Conservation (phyloP, 2,329 filamentous ascomycete genomes). For the Microsporum audouinii region DNA sequence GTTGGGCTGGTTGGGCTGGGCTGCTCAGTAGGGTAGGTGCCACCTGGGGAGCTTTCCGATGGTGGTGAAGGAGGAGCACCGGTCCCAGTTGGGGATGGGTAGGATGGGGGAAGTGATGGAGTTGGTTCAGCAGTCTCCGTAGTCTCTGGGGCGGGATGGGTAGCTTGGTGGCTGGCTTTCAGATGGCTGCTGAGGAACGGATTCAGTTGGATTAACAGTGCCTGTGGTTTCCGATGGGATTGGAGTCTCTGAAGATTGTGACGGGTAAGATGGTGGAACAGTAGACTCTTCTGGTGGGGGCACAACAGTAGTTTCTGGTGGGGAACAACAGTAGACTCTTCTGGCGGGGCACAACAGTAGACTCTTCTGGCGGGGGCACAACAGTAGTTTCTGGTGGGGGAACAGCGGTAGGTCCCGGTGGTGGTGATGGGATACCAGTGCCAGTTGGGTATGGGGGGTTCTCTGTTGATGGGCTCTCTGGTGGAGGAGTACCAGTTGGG, state of each 20-base stretch:
- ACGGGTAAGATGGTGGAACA: not conserved
- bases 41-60: slow-evolving; percentile 1
- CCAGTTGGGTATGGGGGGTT: not conserved
- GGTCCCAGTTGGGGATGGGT: slow-evolving; percentile 2
- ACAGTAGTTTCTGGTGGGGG: not conserved
- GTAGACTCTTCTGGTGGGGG: not conserved
- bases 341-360: not conserved
- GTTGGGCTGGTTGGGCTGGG: slow-evolving; percentile 3
- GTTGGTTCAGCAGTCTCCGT: not conserved
- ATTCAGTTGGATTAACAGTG: not conserved
- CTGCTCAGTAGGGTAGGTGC: slow-evolving; percentile 7
- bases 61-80: slow-evolving; percentile 14
- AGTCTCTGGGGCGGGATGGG: not conserved
- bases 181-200: slow-evolving; percentile 2
- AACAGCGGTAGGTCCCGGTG: not conserved
- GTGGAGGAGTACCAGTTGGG: not conserved
- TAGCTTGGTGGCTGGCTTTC: not conserved
- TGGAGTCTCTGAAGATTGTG: not conserved
- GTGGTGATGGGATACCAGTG: not conserved
- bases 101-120: not conserved
- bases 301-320: not conserved
- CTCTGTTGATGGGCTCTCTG: not conserved
- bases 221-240: slow-evolving; percentile 2
- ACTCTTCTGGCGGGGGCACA: not conserved
- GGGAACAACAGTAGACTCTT: not conserved